Conservation (phyloP, 2,329 filamentous ascomycete genomes). For the Leptodontidium sp. region DNA sequence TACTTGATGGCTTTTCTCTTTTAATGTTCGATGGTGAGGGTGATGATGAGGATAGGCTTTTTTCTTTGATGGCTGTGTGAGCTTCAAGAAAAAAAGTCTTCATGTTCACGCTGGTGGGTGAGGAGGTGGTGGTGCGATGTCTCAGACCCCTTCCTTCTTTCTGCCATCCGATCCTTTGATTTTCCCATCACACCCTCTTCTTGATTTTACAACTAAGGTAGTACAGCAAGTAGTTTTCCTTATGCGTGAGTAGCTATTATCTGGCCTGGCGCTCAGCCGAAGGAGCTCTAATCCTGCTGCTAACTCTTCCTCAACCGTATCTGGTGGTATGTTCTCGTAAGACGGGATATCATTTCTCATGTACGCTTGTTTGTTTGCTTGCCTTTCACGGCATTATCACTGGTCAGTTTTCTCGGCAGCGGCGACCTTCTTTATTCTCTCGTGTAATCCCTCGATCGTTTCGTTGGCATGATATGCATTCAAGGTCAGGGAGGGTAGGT, state of each 20-base stretch:
- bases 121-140: neutral
- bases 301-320: neutral
- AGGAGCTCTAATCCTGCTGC: neutral
- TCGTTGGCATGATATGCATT: neutral
- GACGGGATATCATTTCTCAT: neutral
- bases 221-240: neutral
- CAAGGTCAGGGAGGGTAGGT: neutral
- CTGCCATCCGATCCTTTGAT: neutral
- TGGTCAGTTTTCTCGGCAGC: neutral
- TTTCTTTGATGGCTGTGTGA: slow-evolving; percentile 16
- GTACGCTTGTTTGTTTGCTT: neutral
- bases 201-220: neutral
- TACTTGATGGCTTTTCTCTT: too few relatives aligned
- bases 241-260: neutral
- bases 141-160: slow-evolving; percentile 4
- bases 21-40: too few relatives aligned
- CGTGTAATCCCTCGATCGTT: neutral
- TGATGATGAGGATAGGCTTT: neutral
- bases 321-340: neutral
- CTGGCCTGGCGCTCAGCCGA: neutral
- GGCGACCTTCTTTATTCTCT: neutral
- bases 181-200: slow-evolving; percentile 12
- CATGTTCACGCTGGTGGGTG: neutral
- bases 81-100: neutral
- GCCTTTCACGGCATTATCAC: neutral